Percentiles rank a stretch among this genome's conserved stretches.
phyloP scores from a whole-genome alignment of 2,329 filamentous ascomycete species.

The Penicillium sp. region DNA sequence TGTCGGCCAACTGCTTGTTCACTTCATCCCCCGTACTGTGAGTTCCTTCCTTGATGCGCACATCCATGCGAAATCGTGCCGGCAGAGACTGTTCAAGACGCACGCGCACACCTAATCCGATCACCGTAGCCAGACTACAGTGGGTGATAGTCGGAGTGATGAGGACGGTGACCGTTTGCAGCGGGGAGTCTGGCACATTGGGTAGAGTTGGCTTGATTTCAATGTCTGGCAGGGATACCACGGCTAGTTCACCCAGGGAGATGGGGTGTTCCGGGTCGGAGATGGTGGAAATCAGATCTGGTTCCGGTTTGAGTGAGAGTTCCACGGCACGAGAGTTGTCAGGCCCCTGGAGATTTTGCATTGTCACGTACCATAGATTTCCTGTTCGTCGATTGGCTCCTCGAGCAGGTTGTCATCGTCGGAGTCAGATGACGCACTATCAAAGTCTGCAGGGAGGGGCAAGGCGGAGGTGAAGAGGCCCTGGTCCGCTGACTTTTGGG shows the following conservation, averaged over 20 bases:
- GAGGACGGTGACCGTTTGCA: conserved; percentile 78
- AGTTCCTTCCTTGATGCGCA: conserved; percentile 93
- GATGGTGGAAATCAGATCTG: conserved; percentile 91
- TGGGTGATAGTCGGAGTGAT: conserved; percentile 97
- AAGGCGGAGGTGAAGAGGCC: conserved; percentile 56
- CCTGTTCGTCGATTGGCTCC: conserved; percentile 93
- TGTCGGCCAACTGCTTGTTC: conserved; percentile 95
- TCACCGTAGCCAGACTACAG: conserved; percentile 93
- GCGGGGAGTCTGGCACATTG: conserved; percentile 56
- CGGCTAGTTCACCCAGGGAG: conserved; percentile 86
- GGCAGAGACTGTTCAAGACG: conserved; percentile 88
- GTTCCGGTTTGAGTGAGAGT: background rate
- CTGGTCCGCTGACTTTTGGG: conserved; percentile 42
- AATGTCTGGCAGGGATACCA: conserved; percentile 96
- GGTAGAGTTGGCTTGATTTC: conserved; percentile 70
- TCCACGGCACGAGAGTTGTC: background rate
- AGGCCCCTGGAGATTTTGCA: background rate
- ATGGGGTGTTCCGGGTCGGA: conserved; percentile 96
- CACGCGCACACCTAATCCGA: conserved; percentile 89
- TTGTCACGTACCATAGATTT: conserved; percentile 74
- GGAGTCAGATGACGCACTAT: conserved; percentile 33
- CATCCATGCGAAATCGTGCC: conserved; percentile 87
- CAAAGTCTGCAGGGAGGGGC: conserved; percentile 52
- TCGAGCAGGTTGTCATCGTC: conserved; percentile 61
- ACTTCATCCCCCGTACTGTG: conserved; percentile 93